Percentiles rank a stretch among this genome's conserved stretches.
Conservation (phyloP, 768 basidiomycete species). For the Pleurotus eryngii region DNA sequence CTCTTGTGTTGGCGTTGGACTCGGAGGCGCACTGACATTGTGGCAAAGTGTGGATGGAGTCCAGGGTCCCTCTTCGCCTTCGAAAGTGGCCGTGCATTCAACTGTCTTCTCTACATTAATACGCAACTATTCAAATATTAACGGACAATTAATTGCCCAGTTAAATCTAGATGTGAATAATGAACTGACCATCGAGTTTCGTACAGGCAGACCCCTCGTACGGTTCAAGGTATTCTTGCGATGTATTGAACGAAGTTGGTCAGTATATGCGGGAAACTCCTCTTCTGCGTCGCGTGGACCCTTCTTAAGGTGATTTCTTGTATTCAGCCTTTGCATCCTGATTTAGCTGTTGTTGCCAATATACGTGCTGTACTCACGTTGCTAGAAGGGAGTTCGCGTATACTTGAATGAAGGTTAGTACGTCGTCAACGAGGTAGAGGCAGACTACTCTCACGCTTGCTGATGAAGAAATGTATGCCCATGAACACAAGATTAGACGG, state of each 20-base stretch:
- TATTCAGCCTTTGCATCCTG: not conserved
- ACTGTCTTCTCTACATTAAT: constrained; percentile 4
- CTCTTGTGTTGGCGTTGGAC: not conserved
- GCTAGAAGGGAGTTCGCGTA: constrained; percentile 6
- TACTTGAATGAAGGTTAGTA: not conserved
- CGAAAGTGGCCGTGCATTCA: constrained; percentile 3
- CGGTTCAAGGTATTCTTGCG: not conserved
- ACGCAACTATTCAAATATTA: not conserved
- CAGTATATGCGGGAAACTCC: not conserved
- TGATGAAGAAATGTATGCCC: constrained; percentile 45
- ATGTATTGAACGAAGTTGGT: constrained; percentile 1
- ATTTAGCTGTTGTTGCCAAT: not conserved
- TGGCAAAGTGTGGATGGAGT: constrained; percentile 6
- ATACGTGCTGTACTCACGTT: not conserved
- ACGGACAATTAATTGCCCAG: too few species aligned
- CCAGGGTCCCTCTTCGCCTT: not conserved
- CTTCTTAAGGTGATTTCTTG: not conserved
- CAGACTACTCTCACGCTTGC: constrained; percentile 31
- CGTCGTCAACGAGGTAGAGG: not conserved
- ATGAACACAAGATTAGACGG: constrained; percentile 40
- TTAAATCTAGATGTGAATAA: not conserved
- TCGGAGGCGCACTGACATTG: not conserved
- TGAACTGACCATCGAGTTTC: constrained; percentile 3
- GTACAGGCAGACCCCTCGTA: not conserved
- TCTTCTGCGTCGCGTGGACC: not conserved